Conservation (phyloP, 2,329 filamentous ascomycete genomes). For the Aspergillus calidoustus region DNA sequence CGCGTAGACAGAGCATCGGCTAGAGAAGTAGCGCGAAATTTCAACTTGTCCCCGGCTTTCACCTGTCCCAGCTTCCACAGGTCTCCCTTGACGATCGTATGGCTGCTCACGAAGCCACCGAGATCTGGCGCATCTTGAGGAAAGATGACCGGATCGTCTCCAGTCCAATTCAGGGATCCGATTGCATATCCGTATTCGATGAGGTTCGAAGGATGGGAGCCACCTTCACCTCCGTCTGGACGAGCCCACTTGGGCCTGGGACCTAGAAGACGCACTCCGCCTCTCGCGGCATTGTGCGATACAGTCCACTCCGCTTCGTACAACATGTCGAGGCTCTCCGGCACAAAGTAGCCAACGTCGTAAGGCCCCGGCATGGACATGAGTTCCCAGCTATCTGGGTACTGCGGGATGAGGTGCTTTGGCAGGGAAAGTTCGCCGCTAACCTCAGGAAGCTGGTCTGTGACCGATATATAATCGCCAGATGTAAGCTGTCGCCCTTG, state of each 20-base stretch:
- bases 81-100: slow-evolving; percentile 61
- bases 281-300: slow-evolving; percentile 64
- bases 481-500: slow-evolving; percentile 61
- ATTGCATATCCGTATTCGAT: slow-evolving; percentile 65
- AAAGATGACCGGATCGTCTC: slow-evolving; percentile 65
- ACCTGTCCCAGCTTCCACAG: slow-evolving; percentile 67
- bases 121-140: slow-evolving; percentile 64
- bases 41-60: slow-evolving; percentile 61
- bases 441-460: slow-evolving; percentile 42
- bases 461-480: slow-evolving; percentile 58
- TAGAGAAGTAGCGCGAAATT: slow-evolving; percentile 57
- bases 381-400: slow-evolving; percentile 57
- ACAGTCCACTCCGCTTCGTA: slow-evolving; percentile 64
- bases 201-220: slow-evolving; percentile 64
- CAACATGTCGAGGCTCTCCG: slow-evolving; percentile 60
- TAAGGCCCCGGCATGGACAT: slow-evolving; percentile 62
- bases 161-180: slow-evolving; percentile 64
- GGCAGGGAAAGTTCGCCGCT: slow-evolving; percentile 46
- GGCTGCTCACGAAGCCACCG: slow-evolving; percentile 62
- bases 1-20: slow-evolving; percentile 55
- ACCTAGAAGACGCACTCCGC: slow-evolving; percentile 64
- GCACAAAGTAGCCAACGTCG: slow-evolving; percentile 57
- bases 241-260: slow-evolving; percentile 64
- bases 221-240: slow-evolving; percentile 65
- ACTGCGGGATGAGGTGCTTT: slow-evolving; percentile 52